Evolutionary conservation across 2,329 filamentous ascomycete genomes (phyloP), one percentile per base, ranked within the genome.

Genomic region (Ramichloridium luteum): DNA sequence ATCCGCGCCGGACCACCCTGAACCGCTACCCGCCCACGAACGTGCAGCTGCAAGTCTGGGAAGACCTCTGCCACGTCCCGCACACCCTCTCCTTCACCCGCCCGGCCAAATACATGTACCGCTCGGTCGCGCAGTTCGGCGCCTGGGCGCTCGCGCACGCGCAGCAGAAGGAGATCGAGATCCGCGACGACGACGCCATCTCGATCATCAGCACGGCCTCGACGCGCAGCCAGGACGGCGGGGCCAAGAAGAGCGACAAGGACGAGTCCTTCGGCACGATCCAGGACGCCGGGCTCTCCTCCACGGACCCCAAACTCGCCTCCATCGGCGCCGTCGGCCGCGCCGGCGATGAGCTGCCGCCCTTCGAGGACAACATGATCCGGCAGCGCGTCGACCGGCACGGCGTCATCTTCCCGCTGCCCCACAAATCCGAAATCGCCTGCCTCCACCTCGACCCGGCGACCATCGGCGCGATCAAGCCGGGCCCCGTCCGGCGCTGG

Each of bases 21-120:
- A 61, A 67, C 20, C 74, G 68, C 39, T 92, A 83, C 55, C 73
- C 74, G 35, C 82, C 85, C 0, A 98, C 90, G 0, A 74, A 93
- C 46, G 88, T 96, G 0, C 85, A 94, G 52, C 67, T 98, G 2
- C 90, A 96, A 53, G 78, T 96, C 2, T 96, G 88, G 86, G 88
- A 96, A 36, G 81, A 93, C 47, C 63, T 96, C 3, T 96, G 90
- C 48, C 88, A 96, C 51, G 86, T 93, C 4, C 77, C 80, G 1
- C 83, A 88, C 1, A 94, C 86, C 0, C 67, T 96, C n/a, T 93
- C 83, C 47, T 96, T 93, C 54, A 96, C 88, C 0, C 72, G 78
- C n/a, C 90, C 90, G 1, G 90, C 88, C 27, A 96, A 96, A 55
- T 81, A 80, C 59, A 94, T 96, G 85, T 96, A 84, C 54, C 73